phyloP scores from a whole-genome alignment of 306 rosid species.

The Datisca glomerata region DNA sequence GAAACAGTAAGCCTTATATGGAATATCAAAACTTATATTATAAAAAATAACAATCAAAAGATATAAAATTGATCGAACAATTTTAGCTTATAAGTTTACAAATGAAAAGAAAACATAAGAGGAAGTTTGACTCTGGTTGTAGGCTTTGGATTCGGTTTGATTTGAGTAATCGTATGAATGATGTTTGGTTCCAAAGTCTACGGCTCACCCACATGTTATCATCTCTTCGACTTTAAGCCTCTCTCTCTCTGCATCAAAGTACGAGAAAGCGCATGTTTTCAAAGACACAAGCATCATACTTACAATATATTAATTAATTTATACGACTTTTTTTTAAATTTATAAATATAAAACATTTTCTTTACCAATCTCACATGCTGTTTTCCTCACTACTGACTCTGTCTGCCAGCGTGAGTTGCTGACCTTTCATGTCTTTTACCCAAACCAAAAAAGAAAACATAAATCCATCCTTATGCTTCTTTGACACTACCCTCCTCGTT shows the following conservation, averaged over 20 bases:
- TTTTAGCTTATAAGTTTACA: no score
- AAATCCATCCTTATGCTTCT: conserved; percentile 13
- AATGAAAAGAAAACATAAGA: not conserved
- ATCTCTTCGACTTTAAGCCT: conserved; percentile 6
- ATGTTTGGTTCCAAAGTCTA: conserved; percentile 1
- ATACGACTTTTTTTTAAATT: not conserved
- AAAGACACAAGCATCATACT: conserved; percentile 23
- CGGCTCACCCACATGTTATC: conserved; percentile 1
- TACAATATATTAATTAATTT: conserved; percentile 27
- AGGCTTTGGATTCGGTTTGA: conserved; percentile 60
- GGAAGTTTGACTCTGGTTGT: conserved; percentile 44
- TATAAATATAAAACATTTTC: no score
- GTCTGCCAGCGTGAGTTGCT: not conserved
- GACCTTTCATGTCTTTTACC: not conserved
- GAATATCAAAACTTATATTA: no score
- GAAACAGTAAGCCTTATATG: conserved; percentile 1
- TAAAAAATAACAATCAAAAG: no score
- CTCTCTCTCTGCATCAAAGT: conserved; percentile 34
- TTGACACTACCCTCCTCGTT: conserved; percentile 54
- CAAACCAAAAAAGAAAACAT: conserved; percentile 6
- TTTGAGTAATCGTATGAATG: no score
- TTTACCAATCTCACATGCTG: no score
- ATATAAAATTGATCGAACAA: no score
- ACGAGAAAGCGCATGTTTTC: conserved; percentile 38
- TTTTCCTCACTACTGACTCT: no score